Evolutionary conservation across 1,139 yeast genomes (phyloP).

Genomic region (Zygoascus sp.): DNA sequence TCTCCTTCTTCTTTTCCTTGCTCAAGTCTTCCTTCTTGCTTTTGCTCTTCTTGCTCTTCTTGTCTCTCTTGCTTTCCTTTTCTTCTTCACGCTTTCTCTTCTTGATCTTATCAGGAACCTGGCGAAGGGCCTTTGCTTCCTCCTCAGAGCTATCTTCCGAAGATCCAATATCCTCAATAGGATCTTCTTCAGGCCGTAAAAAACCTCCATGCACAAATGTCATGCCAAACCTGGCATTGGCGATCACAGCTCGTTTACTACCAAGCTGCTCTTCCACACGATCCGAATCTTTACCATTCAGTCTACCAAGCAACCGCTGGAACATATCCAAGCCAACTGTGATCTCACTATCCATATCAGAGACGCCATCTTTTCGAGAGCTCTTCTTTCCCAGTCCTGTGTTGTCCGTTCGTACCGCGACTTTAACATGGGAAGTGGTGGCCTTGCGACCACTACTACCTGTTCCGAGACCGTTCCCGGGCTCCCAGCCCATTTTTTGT

Average conservation of each 20-base stretch:
- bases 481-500: conserved; percentile 82
- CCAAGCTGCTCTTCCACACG: conserved; percentile 29
- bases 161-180: conserved; percentile 25
- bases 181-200: conserved; percentile 38
- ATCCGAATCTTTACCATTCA: conserved; percentile 43
- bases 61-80: conserved; percentile 32
- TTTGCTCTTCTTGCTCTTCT: conserved; percentile 30
- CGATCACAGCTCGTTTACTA: conserved; percentile 47
- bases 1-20: conserved; percentile 31
- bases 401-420: conserved; percentile 72
- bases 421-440: conserved; percentile 73
- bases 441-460: conserved; percentile 46
- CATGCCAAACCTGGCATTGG: conserved; percentile 83
- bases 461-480: conserved; percentile 85
- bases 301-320: conserved; percentile 81
- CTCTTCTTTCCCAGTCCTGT: conserved; percentile 84
- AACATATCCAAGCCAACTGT: conserved; percentile 90
- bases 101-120: conserved; percentile 28
- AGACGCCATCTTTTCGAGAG: conserved; percentile 43
- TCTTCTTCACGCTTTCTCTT: conserved; percentile 30
- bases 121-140: conserved; percentile 30
- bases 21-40: conserved; percentile 21
- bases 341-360: conserved; percentile 70
- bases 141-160: conserved; percentile 26
- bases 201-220: conserved; percentile 82